A percentile compares a stretch with the other conserved stretches of the same genome.
phyloP scores from a whole-genome alignment of 2,329 filamentous ascomycete genomes.

The Aureobasidium musti region DNA sequence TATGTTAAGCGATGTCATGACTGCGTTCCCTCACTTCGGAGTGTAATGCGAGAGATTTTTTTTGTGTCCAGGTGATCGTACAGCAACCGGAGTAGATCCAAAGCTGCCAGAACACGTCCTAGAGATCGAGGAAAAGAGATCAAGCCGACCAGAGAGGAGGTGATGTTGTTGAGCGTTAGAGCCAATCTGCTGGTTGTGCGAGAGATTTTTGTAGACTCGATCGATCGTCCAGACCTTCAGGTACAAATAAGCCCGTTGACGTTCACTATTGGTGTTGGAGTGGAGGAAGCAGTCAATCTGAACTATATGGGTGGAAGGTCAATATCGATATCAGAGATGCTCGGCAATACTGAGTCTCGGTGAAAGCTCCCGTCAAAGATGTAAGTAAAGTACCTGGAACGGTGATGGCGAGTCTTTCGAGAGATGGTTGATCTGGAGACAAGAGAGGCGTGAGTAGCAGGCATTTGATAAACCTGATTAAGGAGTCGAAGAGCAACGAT shows the following conservation, averaged over 20 bases:
- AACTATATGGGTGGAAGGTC: no score
- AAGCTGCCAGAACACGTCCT: not conserved
- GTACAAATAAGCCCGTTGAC: not conserved
- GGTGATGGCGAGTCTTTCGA: not conserved
- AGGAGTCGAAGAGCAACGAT: not conserved
- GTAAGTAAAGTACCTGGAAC: not conserved
- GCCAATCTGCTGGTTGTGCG: not conserved
- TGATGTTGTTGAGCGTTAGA: not conserved
- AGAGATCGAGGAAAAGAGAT: not conserved
- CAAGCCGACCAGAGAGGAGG: not conserved
- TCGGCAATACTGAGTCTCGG: not conserved
- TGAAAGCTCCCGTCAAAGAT: not conserved
- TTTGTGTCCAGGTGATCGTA: not conserved
- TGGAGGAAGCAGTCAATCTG: not conserved
- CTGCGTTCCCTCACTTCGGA: not conserved
- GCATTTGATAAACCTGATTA: not conserved
- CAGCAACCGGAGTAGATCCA: no score
- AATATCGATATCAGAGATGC: no score
- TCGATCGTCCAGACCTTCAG: not conserved
- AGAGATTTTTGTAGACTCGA: not conserved
- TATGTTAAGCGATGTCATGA: not conserved
- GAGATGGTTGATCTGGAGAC: not conserved
- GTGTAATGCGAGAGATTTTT: not conserved
- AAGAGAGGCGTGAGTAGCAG: not conserved
- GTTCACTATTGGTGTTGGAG: not conserved